Percentiles rank a stretch among this genome's conserved stretches.
Conservation (phyloP, 2,329 filamentous ascomycete species). For the Phaeosphaeria sp. region DNA sequence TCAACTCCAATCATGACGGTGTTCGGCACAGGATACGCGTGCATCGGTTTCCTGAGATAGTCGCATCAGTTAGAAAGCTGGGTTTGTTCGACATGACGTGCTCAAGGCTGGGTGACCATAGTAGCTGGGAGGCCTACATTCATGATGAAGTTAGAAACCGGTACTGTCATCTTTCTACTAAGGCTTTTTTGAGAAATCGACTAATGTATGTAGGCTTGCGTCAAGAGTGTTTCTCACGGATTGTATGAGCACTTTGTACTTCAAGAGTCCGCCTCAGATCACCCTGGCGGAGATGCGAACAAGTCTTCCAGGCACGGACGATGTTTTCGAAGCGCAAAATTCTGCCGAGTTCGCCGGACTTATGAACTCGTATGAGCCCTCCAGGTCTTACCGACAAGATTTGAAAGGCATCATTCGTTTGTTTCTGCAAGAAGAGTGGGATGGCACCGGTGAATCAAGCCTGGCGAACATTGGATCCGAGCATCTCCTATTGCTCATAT, state of each 20-base stretch:
- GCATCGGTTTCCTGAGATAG: constrained; percentile 8
- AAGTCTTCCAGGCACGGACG: constrained; percentile 14
- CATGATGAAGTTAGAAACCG: constrained; percentile 13
- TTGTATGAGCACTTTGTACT: constrained; percentile 17
- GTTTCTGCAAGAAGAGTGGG: constrained; percentile 5
- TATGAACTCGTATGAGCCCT: neutral
- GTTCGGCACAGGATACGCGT: constrained; percentile 10
- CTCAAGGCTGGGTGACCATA: neutral
- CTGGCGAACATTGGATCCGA: neutral
- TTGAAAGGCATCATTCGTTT: neutral
- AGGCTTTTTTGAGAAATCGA: neutral
- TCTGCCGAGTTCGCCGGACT: neutral
- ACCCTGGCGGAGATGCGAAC: constrained; percentile 11
- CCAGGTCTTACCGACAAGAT: neutral
- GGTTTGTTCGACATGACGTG: neutral
- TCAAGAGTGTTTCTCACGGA: constrained; percentile 1
- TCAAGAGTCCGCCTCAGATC: constrained; percentile 16
- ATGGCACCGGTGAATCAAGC: neutral
- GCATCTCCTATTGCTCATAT: constrained; percentile 13
- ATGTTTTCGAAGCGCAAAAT: constrained; percentile 17
- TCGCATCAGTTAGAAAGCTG: constrained; percentile 12
- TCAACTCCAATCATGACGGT: constrained; percentile 11
- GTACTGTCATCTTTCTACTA: neutral
- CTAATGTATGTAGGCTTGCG: neutral
- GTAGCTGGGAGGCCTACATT: constrained; percentile 15